Evolutionary conservation across 441 rosid genomes (phyloP).

Genomic region (Iberis amara): DNA sequence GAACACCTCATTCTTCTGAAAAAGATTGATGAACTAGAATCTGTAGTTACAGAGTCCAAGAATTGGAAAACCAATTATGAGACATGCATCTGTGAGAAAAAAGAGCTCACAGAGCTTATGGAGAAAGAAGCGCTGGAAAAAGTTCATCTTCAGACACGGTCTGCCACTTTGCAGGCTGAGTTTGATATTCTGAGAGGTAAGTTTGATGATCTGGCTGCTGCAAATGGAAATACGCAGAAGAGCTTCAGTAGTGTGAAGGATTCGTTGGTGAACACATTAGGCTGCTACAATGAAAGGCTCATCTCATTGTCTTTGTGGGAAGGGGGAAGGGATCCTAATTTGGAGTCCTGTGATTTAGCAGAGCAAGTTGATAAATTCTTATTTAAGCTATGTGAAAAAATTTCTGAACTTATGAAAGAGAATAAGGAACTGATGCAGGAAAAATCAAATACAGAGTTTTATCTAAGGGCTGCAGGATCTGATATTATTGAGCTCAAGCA

Average conservation of each 20-base stretch:
- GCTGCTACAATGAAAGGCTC: slow-evolving; percentile 38
- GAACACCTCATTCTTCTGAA: slow-evolving; percentile 58
- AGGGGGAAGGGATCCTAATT: slow-evolving; percentile 35
- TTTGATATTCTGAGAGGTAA: slow-evolving; percentile 38
- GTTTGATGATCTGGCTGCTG: slow-evolving; percentile 44
- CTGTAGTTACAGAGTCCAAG: slow-evolving; percentile 44
- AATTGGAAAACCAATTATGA: slow-evolving; percentile 53
- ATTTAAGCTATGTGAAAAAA: slow-evolving; percentile 46
- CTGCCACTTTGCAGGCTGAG: slow-evolving; percentile 50
- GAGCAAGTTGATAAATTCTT: slow-evolving; percentile 54
- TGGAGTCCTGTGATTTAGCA: slow-evolving; percentile 41
- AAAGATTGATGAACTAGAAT: slow-evolving; percentile 65
- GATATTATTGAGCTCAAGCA: slow-evolving; percentile 48
- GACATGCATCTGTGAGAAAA: slow-evolving; percentile 53
- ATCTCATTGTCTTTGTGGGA: slow-evolving; percentile 32
- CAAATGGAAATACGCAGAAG: slow-evolving; percentile 48
- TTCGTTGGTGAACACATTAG: slow-evolving; percentile 42
- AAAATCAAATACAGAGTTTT: slow-evolving; percentile 42
- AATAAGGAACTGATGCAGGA: slow-evolving; percentile 48
- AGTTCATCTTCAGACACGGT: slow-evolving; percentile 41
- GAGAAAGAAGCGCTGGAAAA: slow-evolving; percentile 54
- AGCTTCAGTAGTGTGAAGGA: slow-evolving; percentile 36
- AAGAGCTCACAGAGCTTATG: slow-evolving; percentile 54
- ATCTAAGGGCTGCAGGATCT: slow-evolving; percentile 42
- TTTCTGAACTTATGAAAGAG: slow-evolving; percentile 46